Evolutionary conservation across 2,329 filamentous ascomycete genomes (phyloP).

Genomic region (Apiospora malaysiana): DNA sequence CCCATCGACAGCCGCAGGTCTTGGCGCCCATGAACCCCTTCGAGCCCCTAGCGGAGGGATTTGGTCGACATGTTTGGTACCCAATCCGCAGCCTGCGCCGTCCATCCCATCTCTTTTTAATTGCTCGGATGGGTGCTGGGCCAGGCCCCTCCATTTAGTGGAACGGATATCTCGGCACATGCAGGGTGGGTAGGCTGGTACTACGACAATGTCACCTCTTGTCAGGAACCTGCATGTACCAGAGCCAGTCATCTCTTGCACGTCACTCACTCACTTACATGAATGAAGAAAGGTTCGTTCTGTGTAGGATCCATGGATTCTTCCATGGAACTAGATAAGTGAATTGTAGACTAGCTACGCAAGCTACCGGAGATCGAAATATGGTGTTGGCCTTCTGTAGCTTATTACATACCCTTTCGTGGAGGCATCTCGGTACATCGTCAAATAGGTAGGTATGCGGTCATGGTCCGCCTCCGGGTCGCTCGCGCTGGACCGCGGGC

Average conservation of each 20-base stretch:
- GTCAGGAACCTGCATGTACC: constrained; percentile 11
- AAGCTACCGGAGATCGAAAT: not conserved
- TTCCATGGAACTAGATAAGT: not conserved
- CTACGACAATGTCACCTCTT: constrained; percentile 10
- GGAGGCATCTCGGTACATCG: constrained; percentile 10
- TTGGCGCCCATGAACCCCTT: not conserved
- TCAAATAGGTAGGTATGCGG: not conserved
- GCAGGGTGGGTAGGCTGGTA: constrained; percentile 6
- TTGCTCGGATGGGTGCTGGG: not conserved
- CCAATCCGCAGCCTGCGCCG: not conserved
- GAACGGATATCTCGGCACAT: constrained; percentile 17
- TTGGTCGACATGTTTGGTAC: not conserved
- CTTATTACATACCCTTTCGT: not conserved
- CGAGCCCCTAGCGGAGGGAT: not conserved
- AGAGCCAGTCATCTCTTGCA: not conserved
- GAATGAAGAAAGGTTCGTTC: not conserved
- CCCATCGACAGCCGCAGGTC: not conserved
- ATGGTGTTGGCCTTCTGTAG: not conserved
- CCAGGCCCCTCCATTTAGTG: not conserved
- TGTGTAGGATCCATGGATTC: not conserved
- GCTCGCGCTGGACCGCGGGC: not conserved
- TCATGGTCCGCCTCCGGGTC: not conserved
- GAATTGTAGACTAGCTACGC: not conserved
- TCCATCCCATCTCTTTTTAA: not conserved
- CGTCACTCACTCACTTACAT: not conserved